Evolutionary conservation across 192 early-diverging fungal genomes (phyloP).

Genomic region (Blastocladiella britannica): DNA sequence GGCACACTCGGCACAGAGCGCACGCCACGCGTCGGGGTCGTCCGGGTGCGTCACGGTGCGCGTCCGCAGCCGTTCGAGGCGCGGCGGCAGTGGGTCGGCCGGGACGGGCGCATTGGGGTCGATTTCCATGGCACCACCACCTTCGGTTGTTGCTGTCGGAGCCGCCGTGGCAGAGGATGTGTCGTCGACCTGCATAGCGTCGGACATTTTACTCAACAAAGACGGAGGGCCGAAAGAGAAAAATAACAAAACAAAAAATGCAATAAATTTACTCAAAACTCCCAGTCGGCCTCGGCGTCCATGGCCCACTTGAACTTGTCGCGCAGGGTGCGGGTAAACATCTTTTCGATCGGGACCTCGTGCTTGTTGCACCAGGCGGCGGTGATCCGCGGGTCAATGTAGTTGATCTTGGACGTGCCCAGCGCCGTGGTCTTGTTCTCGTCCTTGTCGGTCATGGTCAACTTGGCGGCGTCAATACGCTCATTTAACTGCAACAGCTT

Average conservation of each 20-base stretch:
- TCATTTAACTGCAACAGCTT: constrained; percentile 48
- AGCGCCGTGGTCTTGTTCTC: constrained; percentile 90
- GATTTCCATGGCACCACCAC: too few relatives aligned
- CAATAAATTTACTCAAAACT: constrained; percentile 9
- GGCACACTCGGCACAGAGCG: not conserved
- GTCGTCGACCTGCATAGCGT: too few relatives aligned
- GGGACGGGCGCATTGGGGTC: too few relatives aligned
- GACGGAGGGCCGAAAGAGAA: not conserved
- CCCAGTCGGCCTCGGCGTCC: constrained; percentile 44
- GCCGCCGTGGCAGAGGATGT: too few relatives aligned
- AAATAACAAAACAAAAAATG: not conserved
- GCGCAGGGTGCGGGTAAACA: constrained; percentile 69
- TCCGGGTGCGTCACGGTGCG: not conserved
- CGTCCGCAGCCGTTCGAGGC: not conserved
- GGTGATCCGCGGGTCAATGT: constrained; percentile 93
- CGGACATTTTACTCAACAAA: too few relatives aligned
- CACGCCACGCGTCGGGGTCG: not conserved
- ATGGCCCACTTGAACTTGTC: constrained; percentile 97
- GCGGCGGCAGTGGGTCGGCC: not conserved
- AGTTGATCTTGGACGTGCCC: constrained; percentile 94
- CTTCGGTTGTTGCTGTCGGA: too few relatives aligned
- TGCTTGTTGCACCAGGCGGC: constrained; percentile 79
- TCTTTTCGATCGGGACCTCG: constrained; percentile 76
- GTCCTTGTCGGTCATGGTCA: constrained; percentile 75
- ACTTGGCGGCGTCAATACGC: constrained; percentile 47